phyloP scores from a whole-genome alignment of 2,329 filamentous ascomycete genomes.

The Scedosporium aurantiacum region DNA sequence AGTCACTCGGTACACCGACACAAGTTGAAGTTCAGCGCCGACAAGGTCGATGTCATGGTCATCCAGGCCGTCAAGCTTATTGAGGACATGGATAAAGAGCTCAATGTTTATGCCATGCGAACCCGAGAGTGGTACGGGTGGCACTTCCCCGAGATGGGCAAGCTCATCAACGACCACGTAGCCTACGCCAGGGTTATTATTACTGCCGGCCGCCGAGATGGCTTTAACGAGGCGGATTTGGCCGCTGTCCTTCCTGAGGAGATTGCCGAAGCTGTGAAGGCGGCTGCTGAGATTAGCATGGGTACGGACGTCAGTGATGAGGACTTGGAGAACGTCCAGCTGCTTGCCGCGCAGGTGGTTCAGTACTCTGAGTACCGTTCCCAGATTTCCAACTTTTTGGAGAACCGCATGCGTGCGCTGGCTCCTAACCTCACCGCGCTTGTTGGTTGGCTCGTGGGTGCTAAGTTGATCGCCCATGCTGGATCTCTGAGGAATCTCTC shows the following conservation, averaged over 20 bases:
- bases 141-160: constrained; percentile 98
- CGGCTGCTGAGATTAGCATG: constrained; percentile 94
- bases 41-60: constrained; percentile 99
- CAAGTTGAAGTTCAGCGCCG: constrained; percentile 96
- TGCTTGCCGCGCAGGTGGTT: constrained; percentile 87
- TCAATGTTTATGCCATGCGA: constrained; percentile 98
- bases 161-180: constrained; percentile 93
- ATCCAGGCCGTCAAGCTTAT: constrained; percentile 90
- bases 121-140: constrained; percentile 99
- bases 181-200: constrained; percentile 85
- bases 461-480: constrained; percentile 86
- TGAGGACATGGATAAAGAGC: constrained; percentile 95
- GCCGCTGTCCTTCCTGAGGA: constrained; percentile 90
- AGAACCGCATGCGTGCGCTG: constrained; percentile 90
- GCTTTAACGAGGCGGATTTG: constrained; percentile 65
- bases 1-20: constrained; percentile 94
- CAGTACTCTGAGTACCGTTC: constrained; percentile 82
- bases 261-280: constrained; percentile 83
- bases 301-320: constrained; percentile 91
- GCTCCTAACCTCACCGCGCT: constrained; percentile 91
- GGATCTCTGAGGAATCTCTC: constrained; percentile 91
- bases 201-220: constrained; percentile 78
- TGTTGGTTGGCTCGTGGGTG: constrained; percentile 86
- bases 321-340: constrained; percentile 85
- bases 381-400: constrained; percentile 79